Percentiles rank a stretch among this genome's conserved stretches.
These are phyloP conservation scores for Cryptococcus sp. DNA, from an alignment of 1,284 basidiomycete species.

Conservation along the genomic window DNA sequence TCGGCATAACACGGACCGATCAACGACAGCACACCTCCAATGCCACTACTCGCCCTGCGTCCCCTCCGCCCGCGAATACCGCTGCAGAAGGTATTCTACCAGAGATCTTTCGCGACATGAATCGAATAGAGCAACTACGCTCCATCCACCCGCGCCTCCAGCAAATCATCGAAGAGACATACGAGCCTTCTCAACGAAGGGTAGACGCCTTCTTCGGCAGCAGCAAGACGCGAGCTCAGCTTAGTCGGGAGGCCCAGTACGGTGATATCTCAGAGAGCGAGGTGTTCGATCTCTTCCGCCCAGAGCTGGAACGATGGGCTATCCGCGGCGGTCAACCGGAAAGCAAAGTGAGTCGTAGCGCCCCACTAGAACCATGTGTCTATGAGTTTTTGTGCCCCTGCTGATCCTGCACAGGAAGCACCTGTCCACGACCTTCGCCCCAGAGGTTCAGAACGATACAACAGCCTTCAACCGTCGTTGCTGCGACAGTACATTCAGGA, in stretches of 20 bases:
- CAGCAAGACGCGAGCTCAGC: not conserved
- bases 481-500: constrained; percentile 18
- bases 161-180: constrained; percentile 28
- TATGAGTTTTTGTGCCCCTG: not conserved
- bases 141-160: constrained; percentile 30
- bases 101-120: constrained; percentile 15
- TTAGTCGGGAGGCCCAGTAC: constrained; percentile 12
- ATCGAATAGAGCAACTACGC: constrained; percentile 21
- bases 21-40: constrained; percentile 8
- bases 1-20: constrained; percentile 15
- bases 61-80: constrained; percentile 13
- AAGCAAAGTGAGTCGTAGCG: not conserved
- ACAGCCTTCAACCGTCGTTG: constrained; percentile 15
- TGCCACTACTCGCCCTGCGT: constrained; percentile 18
- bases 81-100: not conserved
- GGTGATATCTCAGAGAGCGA: constrained; percentile 36
- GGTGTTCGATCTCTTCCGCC: constrained; percentile 22
- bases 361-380: not conserved
- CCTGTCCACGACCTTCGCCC: constrained; percentile 13
- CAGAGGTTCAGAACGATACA: constrained; percentile 30
- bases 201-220: constrained; percentile 31
- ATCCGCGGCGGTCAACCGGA: constrained; percentile 12
- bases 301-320: constrained; percentile 34
- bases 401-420: constrained; percentile 8
- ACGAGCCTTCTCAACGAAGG: constrained; percentile 35